Evolutionary conservation across 768 basidiomycete genomes (phyloP).

Genomic region (Boletus tylopilopsis): DNA sequence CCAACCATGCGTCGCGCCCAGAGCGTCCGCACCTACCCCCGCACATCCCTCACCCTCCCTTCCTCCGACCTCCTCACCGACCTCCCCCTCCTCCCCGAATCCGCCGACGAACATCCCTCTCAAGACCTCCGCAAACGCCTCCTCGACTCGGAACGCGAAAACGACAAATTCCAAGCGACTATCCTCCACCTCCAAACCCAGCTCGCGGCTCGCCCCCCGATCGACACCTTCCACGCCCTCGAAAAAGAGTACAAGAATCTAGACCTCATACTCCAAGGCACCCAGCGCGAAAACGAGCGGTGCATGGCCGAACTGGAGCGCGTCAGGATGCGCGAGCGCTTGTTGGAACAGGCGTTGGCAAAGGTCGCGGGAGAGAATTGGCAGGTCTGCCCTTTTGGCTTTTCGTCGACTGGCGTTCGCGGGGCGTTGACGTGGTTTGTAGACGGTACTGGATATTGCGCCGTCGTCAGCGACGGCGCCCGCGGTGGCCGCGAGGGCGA

Average conservation of each 20-base stretch:
- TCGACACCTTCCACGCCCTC: slow-evolving; percentile 61
- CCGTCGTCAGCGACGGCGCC: slow-evolving; percentile 30
- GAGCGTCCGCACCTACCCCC: slow-evolving; percentile 51
- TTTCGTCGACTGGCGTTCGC: not conserved
- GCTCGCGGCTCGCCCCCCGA: slow-evolving; percentile 62
- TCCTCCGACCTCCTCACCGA: slow-evolving; percentile 41
- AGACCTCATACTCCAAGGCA: slow-evolving; percentile 73
- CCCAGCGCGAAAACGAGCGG: slow-evolving; percentile 81
- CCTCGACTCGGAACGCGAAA: slow-evolving; percentile 65
- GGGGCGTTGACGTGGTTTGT: not conserved
- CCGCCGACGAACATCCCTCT: slow-evolving; percentile 42
- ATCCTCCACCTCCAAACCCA: slow-evolving; percentile 62
- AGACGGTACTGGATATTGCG: slow-evolving; percentile 35
- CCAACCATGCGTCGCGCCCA: slow-evolving; percentile 55
- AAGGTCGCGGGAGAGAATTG: slow-evolving; percentile 76
- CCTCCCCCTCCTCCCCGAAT: slow-evolving; percentile 56
- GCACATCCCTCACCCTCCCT: slow-evolving; percentile 44
- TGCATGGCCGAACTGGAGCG: slow-evolving; percentile 80
- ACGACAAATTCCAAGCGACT: slow-evolving; percentile 66
- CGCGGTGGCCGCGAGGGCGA: slow-evolving; percentile 24
- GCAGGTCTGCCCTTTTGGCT: slow-evolving; percentile 49
- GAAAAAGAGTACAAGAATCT: slow-evolving; percentile 73
- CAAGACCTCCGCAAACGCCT: slow-evolving; percentile 67
- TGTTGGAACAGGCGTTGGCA: slow-evolving; percentile 68
- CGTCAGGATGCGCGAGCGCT: slow-evolving; percentile 66